Base-by-base conservation (phyloP, 768 basidiomycete species). In the Boletellus emodensis region DNA sequence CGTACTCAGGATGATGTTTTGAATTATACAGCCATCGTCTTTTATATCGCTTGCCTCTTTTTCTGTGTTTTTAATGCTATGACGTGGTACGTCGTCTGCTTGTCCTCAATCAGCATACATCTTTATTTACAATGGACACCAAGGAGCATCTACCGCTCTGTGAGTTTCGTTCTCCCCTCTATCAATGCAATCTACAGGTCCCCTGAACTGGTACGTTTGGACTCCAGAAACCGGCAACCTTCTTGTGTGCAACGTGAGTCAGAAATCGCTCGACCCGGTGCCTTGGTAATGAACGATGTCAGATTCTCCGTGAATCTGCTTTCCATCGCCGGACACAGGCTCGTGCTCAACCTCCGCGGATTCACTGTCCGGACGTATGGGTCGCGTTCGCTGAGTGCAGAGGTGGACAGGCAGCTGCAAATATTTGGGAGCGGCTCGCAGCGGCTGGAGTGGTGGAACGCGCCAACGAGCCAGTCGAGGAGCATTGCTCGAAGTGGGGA, bases 281-380 rank as follows among this genome's bases (percentile, higher is more conserved):
- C 6, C 13, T 20, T 20, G 17, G 1, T 20, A 12, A 15, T 30
- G 30, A 30, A 9, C 30, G 18, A 6, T 44, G 0, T 7, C 14
- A 58, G 57, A 13, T 42, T 58, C 13, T 42, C 48, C 10, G n/a
- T 49, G 28, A 54, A 54, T 13, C 10, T 58, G 22, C 40, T 56
- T 58, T 68, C 38, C 39, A 52, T 52, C 50, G 54, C 46, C 33
- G 58, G 39, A 45, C 64, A 45, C 51, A 61, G 52, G 52, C 60
- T 51, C 39, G 60, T 52, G 44, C 51, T 51, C 49, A 60, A 49
- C 41, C 55, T 53, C 32, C 48, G 40, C 35, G 50, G 46, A 56
- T 58, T 60, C 28, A 34, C 18, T 5, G 48, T 37, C 14, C 51
- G 49, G 17, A 13, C 51, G 7, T 51, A 52, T 17, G n/a, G 36